A percentile compares a stretch with the other conserved stretches of the same genome.
These are phyloP conservation scores for Wickerhamomyces ciferrii DNA, from an alignment of 805 yeast genomes.

Conservation along the genomic window DNA sequence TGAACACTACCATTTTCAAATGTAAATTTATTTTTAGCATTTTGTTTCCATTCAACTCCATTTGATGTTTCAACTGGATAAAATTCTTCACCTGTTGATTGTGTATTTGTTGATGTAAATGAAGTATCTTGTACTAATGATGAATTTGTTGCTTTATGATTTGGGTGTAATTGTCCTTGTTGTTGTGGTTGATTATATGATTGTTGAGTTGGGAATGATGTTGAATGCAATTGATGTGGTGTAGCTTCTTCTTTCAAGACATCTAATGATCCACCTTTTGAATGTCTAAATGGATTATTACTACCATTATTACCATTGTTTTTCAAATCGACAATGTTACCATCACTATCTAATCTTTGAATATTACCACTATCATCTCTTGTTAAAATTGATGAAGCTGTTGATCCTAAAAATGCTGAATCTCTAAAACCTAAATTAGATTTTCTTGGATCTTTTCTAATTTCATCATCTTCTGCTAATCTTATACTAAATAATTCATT, in stretches of 20 bases:
- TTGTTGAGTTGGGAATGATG: constrained; percentile 1
- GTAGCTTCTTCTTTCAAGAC: constrained; percentile 19
- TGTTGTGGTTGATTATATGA: no score
- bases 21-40: constrained; percentile 17
- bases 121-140: constrained; percentile 11
- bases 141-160: background rate
- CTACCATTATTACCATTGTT: background rate
- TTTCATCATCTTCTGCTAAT: constrained; percentile 55
- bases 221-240: constrained; percentile 6
- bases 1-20: constrained; percentile 20
- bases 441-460: constrained; percentile 38
- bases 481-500: constrained; percentile 77
- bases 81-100: constrained; percentile 18
- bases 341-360: constrained; percentile 22
- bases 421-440: constrained; percentile 34
- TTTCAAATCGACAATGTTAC: constrained; percentile 20
- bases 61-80: constrained; percentile 14
- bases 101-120: constrained; percentile 13
- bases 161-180: background rate
- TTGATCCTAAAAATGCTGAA: constrained; percentile 30
- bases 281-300: background rate
- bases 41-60: constrained; percentile 20
- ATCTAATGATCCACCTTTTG: constrained; percentile 18
- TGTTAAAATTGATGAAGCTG: constrained; percentile 19
- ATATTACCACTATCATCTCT: constrained; percentile 24